Conservation (phyloP, 2,329 filamentous ascomycete species). For the Diaporthe sp. region DNA sequence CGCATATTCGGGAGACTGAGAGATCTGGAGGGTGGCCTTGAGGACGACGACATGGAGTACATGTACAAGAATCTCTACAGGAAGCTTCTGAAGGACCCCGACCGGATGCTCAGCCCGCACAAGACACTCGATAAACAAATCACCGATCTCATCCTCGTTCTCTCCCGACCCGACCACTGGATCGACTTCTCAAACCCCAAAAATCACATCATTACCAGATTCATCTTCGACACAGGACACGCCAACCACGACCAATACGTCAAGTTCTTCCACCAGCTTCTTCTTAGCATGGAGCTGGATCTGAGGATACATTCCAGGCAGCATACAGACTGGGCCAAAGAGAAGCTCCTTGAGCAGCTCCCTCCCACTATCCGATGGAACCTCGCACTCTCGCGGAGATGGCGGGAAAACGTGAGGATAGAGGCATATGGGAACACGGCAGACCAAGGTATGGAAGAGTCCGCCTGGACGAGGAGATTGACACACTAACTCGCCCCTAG, state of each 20-base stretch:
- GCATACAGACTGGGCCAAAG: constrained; percentile 74
- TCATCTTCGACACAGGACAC: constrained; percentile 74
- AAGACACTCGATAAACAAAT: constrained; percentile 79
- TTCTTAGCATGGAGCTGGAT: constrained; percentile 80
- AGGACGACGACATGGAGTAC: constrained; percentile 70
- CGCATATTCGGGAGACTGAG: constrained; percentile 72
- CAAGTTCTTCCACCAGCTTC: constrained; percentile 82
- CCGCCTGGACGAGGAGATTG: background rate
- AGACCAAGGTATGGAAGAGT: constrained; percentile 60
- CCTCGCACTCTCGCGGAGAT: constrained; percentile 79
- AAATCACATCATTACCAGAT: constrained; percentile 81
- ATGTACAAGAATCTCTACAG: constrained; percentile 77
- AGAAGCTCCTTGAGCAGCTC: constrained; percentile 74
- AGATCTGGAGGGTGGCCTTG: constrained; percentile 69
- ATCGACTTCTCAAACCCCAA: constrained; percentile 78
- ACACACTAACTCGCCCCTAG: constrained; percentile 46
- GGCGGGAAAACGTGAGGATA: constrained; percentile 79
- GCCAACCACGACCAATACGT: constrained; percentile 71
- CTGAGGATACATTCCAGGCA: constrained; percentile 75
- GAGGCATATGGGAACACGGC: constrained; percentile 70
- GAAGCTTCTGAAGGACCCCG: constrained; percentile 77
- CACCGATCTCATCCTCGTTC: constrained; percentile 76
- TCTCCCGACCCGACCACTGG: constrained; percentile 77
- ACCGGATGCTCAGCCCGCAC: constrained; percentile 72
- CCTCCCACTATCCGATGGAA: constrained; percentile 81